A percentile compares a stretch with the other conserved stretches of the same genome.
These are phyloP conservation scores for Leucogyrophana mollusca DNA, from an alignment of 768 basidiomycete genomes.

Conservation along the genomic window DNA sequence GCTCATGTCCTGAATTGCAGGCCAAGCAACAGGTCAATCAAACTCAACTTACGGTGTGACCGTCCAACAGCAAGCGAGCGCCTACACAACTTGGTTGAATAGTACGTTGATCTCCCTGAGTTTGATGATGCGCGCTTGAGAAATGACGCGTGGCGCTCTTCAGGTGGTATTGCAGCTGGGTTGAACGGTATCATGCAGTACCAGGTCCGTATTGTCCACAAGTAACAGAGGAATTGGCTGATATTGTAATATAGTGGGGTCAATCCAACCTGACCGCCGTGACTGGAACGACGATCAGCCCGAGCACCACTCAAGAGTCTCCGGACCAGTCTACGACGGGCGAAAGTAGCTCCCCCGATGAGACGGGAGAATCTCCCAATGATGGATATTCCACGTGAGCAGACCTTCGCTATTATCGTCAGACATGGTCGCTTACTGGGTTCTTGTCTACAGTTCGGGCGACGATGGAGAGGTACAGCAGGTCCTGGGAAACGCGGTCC, in stretches of 20 bases:
- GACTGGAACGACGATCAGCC: conserved; percentile 45
- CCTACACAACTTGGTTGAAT: conserved; percentile 54
- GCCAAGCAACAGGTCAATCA: conserved; percentile 7
- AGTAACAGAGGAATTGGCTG: background rate
- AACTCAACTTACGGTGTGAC: conserved; percentile 48
- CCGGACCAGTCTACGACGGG: conserved; percentile 31
- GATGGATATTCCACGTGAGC: conserved; percentile 56
- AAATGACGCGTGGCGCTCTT: conserved; percentile 10
- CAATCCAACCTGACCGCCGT: conserved; percentile 47
- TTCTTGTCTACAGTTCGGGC: conserved; percentile 19
- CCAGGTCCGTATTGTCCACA: conserved; percentile 22
- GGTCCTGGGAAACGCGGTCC: conserved; percentile 29
- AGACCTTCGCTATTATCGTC: background rate
- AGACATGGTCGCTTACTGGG: background rate
- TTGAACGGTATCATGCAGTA: conserved; percentile 25
- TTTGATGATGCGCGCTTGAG: no score
- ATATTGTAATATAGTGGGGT: conserved; percentile 43
- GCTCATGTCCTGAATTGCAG: background rate
- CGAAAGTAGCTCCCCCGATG: conserved; percentile 25
- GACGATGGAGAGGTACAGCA: conserved; percentile 29
- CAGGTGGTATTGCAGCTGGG: conserved; percentile 39
- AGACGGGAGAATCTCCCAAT: conserved; percentile 56
- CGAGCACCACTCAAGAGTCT: conserved; percentile 25
- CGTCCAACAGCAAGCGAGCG: conserved; percentile 47
- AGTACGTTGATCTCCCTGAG: conserved; percentile 32